Evolutionary conservation across 352 stramenopile species (phyloP).

Genomic region (Phytophthora fragariaefolia): DNA sequence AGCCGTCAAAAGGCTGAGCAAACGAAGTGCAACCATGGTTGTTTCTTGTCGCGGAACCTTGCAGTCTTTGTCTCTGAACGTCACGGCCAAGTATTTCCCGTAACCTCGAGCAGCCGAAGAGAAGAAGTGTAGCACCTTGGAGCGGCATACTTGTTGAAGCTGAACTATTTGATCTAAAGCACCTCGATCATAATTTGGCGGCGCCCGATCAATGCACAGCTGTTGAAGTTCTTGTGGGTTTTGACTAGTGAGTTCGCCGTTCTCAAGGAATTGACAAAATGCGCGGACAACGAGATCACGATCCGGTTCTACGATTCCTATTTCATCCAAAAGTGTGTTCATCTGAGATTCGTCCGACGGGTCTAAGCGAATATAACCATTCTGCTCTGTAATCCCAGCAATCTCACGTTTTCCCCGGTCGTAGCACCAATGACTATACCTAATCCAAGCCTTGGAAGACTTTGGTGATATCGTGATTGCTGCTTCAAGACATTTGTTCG

Average conservation of each 20-base stretch:
- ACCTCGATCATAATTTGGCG: conserved; percentile 4
- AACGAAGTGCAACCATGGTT: conserved; percentile 60
- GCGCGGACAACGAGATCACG: conserved; percentile 42
- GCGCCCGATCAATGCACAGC: conserved; percentile 32
- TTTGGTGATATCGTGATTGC: conserved; percentile 45
- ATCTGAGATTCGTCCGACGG: conserved; percentile 52
- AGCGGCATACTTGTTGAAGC: conserved; percentile 46
- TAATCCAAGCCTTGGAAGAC: conserved; percentile 58
- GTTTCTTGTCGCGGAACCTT: conserved; percentile 36
- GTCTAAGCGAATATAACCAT: conserved; percentile 59
- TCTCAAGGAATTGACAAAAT: conserved; percentile 66
- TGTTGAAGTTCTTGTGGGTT: conserved; percentile 48
- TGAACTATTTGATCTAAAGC: conserved; percentile 38
- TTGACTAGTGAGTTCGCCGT: conserved; percentile 45
- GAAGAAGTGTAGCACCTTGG: conserved; percentile 46
- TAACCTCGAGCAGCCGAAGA: conserved; percentile 53
- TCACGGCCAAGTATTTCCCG: conserved; percentile 40
- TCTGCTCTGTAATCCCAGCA: conserved; percentile 48
- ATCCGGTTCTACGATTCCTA: conserved; percentile 40
- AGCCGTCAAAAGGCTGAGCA: conserved; percentile 71
- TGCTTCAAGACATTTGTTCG: conserved; percentile 40
- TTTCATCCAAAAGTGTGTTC: conserved; percentile 44
- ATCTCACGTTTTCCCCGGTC: conserved; percentile 51
- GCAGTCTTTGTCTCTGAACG: conserved; percentile 8
- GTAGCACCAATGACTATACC: conserved; percentile 82